Percentiles rank a stretch among this genome's conserved stretches.
Evolutionary conservation across 495 filamentous ascomycete species (phyloP).

Genomic region (Astrocystis sublimbata): DNA sequence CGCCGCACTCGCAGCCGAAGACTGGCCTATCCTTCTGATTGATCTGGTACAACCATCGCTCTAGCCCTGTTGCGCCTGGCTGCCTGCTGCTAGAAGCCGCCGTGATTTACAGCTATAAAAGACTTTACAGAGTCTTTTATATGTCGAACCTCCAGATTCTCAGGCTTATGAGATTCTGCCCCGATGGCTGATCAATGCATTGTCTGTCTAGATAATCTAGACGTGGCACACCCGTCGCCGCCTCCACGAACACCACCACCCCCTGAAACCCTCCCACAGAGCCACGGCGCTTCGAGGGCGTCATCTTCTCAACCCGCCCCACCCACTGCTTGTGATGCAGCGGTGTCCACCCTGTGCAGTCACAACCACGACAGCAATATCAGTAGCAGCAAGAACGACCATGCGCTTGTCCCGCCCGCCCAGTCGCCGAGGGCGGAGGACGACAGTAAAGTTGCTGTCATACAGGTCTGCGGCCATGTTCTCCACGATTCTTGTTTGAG

Average conservation of each 20-base stretch:
- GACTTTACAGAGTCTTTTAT: constrained; percentile 34
- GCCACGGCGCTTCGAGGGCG: constrained; percentile 11
- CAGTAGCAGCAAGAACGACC: constrained; percentile 33
- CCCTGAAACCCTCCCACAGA: constrained; percentile 9
- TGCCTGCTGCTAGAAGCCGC: constrained; percentile 20
- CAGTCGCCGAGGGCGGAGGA: constrained; percentile 27
- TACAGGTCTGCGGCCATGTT: constrained; percentile 76
- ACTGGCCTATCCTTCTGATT: constrained; percentile 12
- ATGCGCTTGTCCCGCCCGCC: constrained; percentile 33
- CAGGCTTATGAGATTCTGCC: constrained; percentile 33
- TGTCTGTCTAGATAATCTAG: constrained; percentile 92
- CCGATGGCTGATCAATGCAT: constrained; percentile 92
- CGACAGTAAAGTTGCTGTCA: constrained; percentile 48
- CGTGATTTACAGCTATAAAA: constrained; percentile 25
- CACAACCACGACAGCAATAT: constrained; percentile 36
- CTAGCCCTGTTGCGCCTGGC: constrained; percentile 12
- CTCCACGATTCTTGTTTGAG: constrained; percentile 89
- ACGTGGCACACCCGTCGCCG: constrained; percentile 39
- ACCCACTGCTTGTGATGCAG: constrained; percentile 26
- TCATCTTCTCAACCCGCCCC: constrained; percentile 17
- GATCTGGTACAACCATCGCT: constrained; percentile 20
- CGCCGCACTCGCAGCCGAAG: constrained; percentile 7
- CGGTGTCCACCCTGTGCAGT: constrained; percentile 36
- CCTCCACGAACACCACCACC: constrained; percentile 25
- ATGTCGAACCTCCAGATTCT: constrained; percentile 36